These are phyloP conservation scores for Wickerhamomyces subpelliculosus DNA, from an alignment of 805 yeast species.

Conservation along the genomic window DNA sequence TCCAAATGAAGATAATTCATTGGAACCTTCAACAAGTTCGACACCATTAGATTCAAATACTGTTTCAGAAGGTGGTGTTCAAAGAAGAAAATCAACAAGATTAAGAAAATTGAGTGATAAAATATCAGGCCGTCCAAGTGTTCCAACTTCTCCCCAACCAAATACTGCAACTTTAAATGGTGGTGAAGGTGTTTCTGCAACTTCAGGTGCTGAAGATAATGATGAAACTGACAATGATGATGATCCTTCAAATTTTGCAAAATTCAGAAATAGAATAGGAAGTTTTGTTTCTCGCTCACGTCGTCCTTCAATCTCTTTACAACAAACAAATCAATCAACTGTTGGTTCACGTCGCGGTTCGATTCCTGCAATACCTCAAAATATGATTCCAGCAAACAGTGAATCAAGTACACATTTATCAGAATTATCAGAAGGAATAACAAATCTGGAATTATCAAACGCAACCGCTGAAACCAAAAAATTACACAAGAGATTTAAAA, in stretches of 20 bases:
- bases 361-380: neutral
- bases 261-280: constrained; percentile 16
- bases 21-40: neutral
- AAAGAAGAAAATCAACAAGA: constrained; percentile 1
- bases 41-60: neutral
- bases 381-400: neutral
- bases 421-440: constrained; percentile 1
- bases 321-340: neutral
- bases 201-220: constrained; percentile 6
- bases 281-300: constrained; percentile 19
- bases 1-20: constrained; percentile 8
- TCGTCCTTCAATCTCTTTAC: constrained; percentile 11
- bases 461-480: too few relatives aligned
- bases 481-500: constrained; percentile 37
- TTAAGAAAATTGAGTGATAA: neutral
- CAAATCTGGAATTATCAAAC: constrained; percentile 2
- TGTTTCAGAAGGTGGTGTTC: neutral
- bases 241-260: constrained; percentile 15
- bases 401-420: neutral
- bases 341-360: constrained; percentile 11
- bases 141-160: neutral
- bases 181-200: constrained; percentile 12
- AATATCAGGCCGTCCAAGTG: neutral
- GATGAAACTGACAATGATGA: constrained; percentile 8
- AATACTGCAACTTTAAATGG: neutral